These are phyloP conservation scores for Pisolithus sp. DNA, from an alignment of 768 basidiomycete species.

Conservation along the genomic window DNA sequence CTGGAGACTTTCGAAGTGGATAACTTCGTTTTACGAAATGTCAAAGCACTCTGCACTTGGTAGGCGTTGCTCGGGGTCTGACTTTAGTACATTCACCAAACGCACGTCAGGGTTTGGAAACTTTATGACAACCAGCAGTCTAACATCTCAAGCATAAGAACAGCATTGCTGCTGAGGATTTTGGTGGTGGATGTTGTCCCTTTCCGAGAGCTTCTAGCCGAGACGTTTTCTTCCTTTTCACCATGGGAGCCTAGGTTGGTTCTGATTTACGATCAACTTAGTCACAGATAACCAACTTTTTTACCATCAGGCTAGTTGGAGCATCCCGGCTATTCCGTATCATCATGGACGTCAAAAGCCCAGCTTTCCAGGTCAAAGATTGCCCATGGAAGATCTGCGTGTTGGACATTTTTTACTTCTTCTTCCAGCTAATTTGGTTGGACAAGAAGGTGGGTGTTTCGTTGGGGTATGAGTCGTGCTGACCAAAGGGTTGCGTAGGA, in stretches of 20 bases:
- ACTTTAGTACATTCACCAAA: not conserved
- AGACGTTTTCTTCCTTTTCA: conserved; percentile 7
- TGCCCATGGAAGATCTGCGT: conserved; percentile 65
- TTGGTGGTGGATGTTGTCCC: conserved; percentile 60
- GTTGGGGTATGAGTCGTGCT: not conserved
- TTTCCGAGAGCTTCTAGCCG: conserved; percentile 46
- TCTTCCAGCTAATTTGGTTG: conserved; percentile 57
- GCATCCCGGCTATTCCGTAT: conserved; percentile 56
- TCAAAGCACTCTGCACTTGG: conserved; percentile 52
- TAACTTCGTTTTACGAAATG: conserved; percentile 66
- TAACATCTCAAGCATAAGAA: conserved; percentile 49
- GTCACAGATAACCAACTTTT: not conserved
- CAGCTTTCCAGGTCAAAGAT: conserved; percentile 54
- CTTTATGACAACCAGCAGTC: conserved; percentile 57
- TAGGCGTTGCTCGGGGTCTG: conserved; percentile 19
- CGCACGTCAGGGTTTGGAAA: conserved; percentile 50
- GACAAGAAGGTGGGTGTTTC: conserved; percentile 48
- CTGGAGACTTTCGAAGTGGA: conserved; percentile 65
- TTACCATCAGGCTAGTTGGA: conserved; percentile 40
- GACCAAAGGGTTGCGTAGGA: conserved; percentile 38
- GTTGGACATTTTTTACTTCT: conserved; percentile 50
- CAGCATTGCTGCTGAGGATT: conserved; percentile 49
- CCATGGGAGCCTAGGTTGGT: conserved; percentile 49
- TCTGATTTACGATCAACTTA: not conserved
- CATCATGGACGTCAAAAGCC: conserved; percentile 58